Evolutionary conservation across 2,329 filamentous ascomycete species (phyloP), one percentile per base, ranked within the genome.

Genomic region (Ustulina deusta): DNA sequence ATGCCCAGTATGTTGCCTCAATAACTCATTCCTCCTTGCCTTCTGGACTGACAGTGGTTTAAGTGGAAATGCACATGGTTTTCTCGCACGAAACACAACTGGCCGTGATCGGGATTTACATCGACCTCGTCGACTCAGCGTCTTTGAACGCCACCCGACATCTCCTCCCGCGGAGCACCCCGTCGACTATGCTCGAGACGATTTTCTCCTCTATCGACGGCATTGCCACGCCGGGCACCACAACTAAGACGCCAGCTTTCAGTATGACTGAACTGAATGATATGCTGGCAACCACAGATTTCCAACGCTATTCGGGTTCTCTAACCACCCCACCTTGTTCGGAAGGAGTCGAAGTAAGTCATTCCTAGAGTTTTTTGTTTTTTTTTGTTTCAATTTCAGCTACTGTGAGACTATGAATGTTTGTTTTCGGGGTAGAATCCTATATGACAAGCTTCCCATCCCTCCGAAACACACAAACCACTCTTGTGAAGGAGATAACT

Each of bases 51-150:
- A 57, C 73, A 13, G 13, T 42, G 0, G 17, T 17, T 40, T 36
- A 6, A 76, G 79, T 87, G 81, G 85, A 87, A 76, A 82, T 84
- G 78, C 88, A 90, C 79, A 86, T 89, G 82, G 87, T 90, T 46
- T 88, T 87, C 75, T 80, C 85, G 15, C 78, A 80, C 13, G 75
- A 73, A 40, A 70, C 76, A 15, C 74, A 82, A 62, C 79, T 84
- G 42, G 81, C 82, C 36, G 83, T 84, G 66, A 75, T 84, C 40
- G 82, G 81, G 56, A 75, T 80, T 56, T 84, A 83, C 75, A 77
- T 84, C 69, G 81, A 82, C 67, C 72, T 82, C 32, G 76, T 78
- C 66, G 75, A 76, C 42, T 71, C 72, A 6, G 20, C 6, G 11
- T 34, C 52, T 10, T 78, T 83, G 44, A 73, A 84, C 42, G 76